These are phyloP conservation scores for Nemania abortiva DNA, from an alignment of 2,329 filamentous ascomycete species.

Conservation along the genomic window DNA sequence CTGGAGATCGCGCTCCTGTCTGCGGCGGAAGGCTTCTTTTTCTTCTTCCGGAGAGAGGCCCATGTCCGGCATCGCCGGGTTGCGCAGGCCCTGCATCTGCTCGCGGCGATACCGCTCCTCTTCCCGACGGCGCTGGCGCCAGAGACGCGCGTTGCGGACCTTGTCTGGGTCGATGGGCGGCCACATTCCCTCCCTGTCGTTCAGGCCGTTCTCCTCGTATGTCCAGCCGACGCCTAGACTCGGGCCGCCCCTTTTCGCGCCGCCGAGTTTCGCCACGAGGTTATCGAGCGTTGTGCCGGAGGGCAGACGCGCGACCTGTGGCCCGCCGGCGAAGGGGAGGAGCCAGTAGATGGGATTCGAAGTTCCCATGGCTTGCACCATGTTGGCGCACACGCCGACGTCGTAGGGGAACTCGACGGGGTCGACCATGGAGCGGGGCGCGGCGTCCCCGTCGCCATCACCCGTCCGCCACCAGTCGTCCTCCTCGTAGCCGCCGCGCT, in stretches of 20 bases:
- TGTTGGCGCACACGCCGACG: conserved; percentile 78
- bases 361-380: conserved; percentile 81
- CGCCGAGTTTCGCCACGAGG: conserved; percentile 21
- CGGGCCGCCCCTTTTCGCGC: conserved; percentile 44
- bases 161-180: conserved; percentile 74
- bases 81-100: conserved; percentile 45
- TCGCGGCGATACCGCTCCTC: conserved; percentile 40
- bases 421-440: conserved; percentile 62
- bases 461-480: conserved; percentile 54
- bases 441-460: conserved; percentile 52
- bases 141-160: conserved; percentile 57
- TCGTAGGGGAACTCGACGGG: conserved; percentile 86
- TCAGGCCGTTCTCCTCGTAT: conserved; percentile 83
- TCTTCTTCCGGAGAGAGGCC: conserved; percentile 57
- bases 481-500: conserved; percentile 57
- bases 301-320: conserved; percentile 54
- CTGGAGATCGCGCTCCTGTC: conserved; percentile 63
- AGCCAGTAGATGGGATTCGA: conserved; percentile 75
- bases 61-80: conserved; percentile 24
- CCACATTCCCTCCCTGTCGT: conserved; percentile 71
- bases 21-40: conserved; percentile 61
- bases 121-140: conserved; percentile 54
- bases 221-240: conserved; percentile 61
- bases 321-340: conserved; percentile 71
- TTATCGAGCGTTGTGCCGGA: conserved; percentile 41